phyloP scores from a whole-genome alignment of 1,284 basidiomycete genomes.

The Sanguinoderma infundibulare region DNA sequence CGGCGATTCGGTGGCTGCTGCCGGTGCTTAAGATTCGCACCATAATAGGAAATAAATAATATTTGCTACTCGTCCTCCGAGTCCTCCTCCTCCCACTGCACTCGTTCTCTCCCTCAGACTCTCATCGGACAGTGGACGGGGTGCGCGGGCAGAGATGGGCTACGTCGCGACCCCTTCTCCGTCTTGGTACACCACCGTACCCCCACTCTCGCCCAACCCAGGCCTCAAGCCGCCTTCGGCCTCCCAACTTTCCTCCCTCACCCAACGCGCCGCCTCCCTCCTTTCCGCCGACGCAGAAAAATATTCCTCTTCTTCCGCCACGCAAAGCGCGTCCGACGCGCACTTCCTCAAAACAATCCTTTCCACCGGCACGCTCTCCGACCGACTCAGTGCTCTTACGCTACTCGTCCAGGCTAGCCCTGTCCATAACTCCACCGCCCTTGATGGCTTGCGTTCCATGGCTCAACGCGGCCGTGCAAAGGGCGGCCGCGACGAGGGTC shows the following conservation, averaged over 20 bases:
- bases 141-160: slow-evolving; percentile 12
- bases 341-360: slow-evolving; percentile 87
- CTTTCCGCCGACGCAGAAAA: slow-evolving; percentile 54
- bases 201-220: slow-evolving; percentile 32
- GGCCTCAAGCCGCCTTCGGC: slow-evolving; percentile 42
- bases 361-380: slow-evolving; percentile 88
- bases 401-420: slow-evolving; percentile 92
- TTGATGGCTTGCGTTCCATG: slow-evolving; percentile 81
- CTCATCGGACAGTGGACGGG: too few species aligned
- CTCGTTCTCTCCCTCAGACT: too few species aligned
- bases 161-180: slow-evolving; percentile 53
- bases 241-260: slow-evolving; percentile 49
- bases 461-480: slow-evolving; percentile 78
- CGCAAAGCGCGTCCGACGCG: slow-evolving; percentile 65
- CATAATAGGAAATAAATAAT: too few species aligned
- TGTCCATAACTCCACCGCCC: slow-evolving; percentile 83
- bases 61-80: too few species aligned
- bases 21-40: too few species aligned
- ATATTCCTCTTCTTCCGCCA: slow-evolving; percentile 46
- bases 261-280: slow-evolving; percentile 53
- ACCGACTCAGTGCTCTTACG: slow-evolving; percentile 92
- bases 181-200: slow-evolving; percentile 61
- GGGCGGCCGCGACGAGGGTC: slow-evolving; percentile 88
- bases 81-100: too few species aligned
- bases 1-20: not conserved